Evolutionary conservation across 495 filamentous ascomycete genomes (phyloP), one percentile per base, ranked within the genome.

Genomic region (Xylaria cubensis): DNA sequence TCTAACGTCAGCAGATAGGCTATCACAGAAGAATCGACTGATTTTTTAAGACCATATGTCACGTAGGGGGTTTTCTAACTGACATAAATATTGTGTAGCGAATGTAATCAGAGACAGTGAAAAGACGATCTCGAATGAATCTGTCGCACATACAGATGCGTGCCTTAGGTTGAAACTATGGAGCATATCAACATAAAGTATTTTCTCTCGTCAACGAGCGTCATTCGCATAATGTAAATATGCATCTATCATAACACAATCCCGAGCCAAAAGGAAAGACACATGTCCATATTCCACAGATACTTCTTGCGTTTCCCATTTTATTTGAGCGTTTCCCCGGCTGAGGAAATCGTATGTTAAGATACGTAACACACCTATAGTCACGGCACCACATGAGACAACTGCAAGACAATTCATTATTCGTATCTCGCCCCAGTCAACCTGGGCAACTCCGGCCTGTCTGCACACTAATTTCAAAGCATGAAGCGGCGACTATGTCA

Each of bases 1-100:
- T 56, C 24, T 8, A 56, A 29, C 53, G 26, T 56, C 53, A 56
- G 53, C 53, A 56, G 53, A 19, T 17, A 56, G 53, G 53, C 53
- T 32, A 56, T 32, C 53, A 56, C 26, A 12, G 26, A 29, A 2
- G 1, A 53, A 26, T 8, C 50, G 50, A 12, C 50, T 13, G 12
- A 56, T 4, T 32, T 56, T 55, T 32, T 32, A 32, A 29, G 4
- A 32, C 53, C 53, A 17, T 26, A 56, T 56, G 26, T 26, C 26
- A 10, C 12, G 53, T 32, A 32, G 53, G 2, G 2, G 29, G 29
- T 56, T 24, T 26, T 32, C 53, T 13, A 13, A 32, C 5, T 56
- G 26, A 29, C 26, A 29, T 29, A 29, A 29, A 29, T 29, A 2
- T 56, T 56, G 8, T 8, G 53, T 29, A 12, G 53, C 53, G 24